phyloP scores from a whole-genome alignment of 2,329 filamentous ascomycete species.

The Tolypocladium pustulatum region DNA sequence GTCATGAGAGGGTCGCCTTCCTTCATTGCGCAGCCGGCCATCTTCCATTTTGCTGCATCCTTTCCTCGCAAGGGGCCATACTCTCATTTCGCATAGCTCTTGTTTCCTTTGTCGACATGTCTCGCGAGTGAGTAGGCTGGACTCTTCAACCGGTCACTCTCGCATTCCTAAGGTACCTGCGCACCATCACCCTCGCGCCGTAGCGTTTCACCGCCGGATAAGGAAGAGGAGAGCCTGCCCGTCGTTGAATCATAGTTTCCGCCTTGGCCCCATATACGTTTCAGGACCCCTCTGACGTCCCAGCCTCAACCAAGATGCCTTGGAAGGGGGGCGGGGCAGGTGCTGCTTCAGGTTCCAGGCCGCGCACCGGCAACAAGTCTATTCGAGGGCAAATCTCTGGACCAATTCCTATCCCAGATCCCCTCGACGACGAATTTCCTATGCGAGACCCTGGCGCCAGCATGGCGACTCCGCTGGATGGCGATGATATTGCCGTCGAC shows the following conservation, averaged over 20 bases:
- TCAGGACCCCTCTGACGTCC: not conserved
- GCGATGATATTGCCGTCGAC: constrained; percentile 12
- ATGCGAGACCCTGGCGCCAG: constrained; percentile 31
- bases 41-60: not conserved
- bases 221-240: not conserved
- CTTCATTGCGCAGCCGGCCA: not conserved
- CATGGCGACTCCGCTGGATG: constrained; percentile 17
- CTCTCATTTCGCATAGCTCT: not conserved
- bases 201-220: not conserved
- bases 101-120: not conserved
- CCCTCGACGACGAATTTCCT: constrained; percentile 43
- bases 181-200: not conserved
- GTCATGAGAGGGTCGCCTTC: not conserved
- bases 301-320: constrained; percentile 14
- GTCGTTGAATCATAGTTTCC: not conserved
- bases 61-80: not conserved
- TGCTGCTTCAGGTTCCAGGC: constrained; percentile 14
- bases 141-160: not conserved
- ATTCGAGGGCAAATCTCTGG: constrained; percentile 51
- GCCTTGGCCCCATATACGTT: not conserved
- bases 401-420: constrained; percentile 44
- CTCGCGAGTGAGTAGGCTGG: not conserved
- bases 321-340: constrained; percentile 34
- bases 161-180: not conserved
- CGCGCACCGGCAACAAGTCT: constrained; percentile 26